A percentile compares a stretch with the other conserved stretches of the same genome.
Conservation (phyloP, 2,329 filamentous ascomycete genomes). For the Colletotrichum plurivorum region DNA sequence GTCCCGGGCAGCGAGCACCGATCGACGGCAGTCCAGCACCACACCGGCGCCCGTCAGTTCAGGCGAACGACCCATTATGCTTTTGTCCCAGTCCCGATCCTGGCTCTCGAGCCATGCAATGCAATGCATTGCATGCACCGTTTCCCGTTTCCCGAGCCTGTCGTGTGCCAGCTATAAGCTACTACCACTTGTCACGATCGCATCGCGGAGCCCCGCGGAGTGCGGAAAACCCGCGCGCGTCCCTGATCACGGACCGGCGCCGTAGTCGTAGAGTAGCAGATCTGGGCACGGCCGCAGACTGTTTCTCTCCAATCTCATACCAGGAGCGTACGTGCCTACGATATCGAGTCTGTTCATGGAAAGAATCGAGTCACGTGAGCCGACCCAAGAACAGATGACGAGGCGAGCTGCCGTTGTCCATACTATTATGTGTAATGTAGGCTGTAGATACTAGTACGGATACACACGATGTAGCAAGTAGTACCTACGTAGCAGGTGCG, state of each 20-base stretch:
- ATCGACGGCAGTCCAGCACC: too few species aligned
- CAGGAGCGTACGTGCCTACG: neutral
- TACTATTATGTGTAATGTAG: neutral
- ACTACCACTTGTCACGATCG: conserved; percentile 2
- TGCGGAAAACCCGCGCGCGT: conserved; percentile 18
- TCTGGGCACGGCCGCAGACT: neutral
- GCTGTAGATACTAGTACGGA: too few species aligned
- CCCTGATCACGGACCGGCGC: neutral
- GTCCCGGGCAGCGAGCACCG: too few species aligned
- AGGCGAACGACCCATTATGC: too few species aligned
- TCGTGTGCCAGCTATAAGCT: neutral
- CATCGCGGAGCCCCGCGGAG: conserved; percentile 32
- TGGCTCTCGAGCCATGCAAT: too few species aligned
- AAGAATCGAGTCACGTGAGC: conserved; percentile 33
- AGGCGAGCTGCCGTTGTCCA: conserved; percentile 8
- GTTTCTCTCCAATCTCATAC: neutral
- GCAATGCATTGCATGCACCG: too few species aligned
- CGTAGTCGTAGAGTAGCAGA: too few species aligned
- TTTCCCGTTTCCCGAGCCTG: neutral
- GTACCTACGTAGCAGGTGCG: too few species aligned
- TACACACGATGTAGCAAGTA: too few species aligned
- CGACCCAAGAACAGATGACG: conserved; percentile 25
- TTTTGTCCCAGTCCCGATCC: too few species aligned
- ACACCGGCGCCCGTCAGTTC: too few species aligned
- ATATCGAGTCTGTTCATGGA: conserved; percentile 2